Base-by-base conservation (phyloP, 1,139 yeast genomes). In the Candida albicans region DNA sequence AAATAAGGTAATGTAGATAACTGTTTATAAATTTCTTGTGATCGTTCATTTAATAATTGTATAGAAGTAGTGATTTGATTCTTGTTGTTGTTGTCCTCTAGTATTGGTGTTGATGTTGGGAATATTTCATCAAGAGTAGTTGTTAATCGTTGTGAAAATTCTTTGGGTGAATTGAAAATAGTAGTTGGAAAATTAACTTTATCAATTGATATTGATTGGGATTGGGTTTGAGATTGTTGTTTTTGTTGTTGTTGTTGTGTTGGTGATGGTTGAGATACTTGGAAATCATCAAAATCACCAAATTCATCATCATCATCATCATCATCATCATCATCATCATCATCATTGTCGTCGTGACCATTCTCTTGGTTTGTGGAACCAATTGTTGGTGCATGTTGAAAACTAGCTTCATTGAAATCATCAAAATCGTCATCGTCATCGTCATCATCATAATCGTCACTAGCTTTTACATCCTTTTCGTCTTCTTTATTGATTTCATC, bases 1-100 rank as follows among this genome's bases (percentile, higher is more conserved):
- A 76, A 58, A 43, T 69, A 68, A 1, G 81, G 81, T 12, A 65
- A 49, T 9, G 64, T 59, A 0, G 77, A 64, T 18, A 79, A 56
- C 42, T 68, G 68, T 4, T 51, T 51, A 60, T 56, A 67, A 22
- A 67, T 65, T 36, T 61, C 60, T 9, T 44, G 45, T 1, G 74
- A 56, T 42, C 68, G 46, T 29, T 62, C 62, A 34, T 62, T 57
- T 8, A 70, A 52, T 15, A 67, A 41, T 8, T 41, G 14, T 8
- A 40, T 25, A n/a, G 40, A 8, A 11, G 26, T 25, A 24, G 33
- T 7, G n/a, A n/a, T n/a, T n/a, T n/a, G n/a, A n/a, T n/a, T n/a
- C n/a, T 32, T 12, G n/a, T 26, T 12, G 15, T 28, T 31, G 14
- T 27, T 5, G 32, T 25, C 37, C 3, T 34, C 18, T 34, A 12